These are phyloP conservation scores for Cyamopsis tetragonoloba DNA, from an alignment of 306 rosid species.

Conservation along the genomic window DNA sequence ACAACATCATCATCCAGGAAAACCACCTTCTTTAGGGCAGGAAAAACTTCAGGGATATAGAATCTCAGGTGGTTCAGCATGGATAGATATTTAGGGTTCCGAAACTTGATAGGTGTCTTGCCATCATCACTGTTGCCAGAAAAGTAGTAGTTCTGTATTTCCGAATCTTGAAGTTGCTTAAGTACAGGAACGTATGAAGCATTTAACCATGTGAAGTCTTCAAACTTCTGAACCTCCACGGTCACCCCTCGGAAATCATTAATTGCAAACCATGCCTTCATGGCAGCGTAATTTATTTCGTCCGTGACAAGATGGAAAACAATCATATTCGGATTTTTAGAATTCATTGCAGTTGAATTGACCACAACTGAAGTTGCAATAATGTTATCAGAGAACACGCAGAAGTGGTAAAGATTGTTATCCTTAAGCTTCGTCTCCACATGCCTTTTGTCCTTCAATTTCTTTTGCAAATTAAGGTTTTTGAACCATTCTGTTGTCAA, in stretches of 20 bases:
- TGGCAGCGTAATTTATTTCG: conserved; percentile 73
- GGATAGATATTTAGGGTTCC: conserved; percentile 87
- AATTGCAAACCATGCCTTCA: conserved; percentile 87
- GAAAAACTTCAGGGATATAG: conserved; percentile 89
- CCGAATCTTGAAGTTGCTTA: conserved; percentile 92
- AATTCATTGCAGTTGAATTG: conserved; percentile 72
- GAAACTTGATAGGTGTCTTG: conserved; percentile 83
- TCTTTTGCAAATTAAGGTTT: conserved; percentile 49
- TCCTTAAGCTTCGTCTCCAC: conserved; percentile 64
- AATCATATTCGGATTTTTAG: conserved; percentile 56
- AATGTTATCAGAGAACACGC: conserved; percentile 83
- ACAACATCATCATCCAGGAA: conserved; percentile 87
- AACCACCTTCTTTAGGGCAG: conserved; percentile 69
- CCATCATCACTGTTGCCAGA: conserved; percentile 65
- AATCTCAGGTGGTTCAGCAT: conserved; percentile 92
- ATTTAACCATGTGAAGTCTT: conserved; percentile 75
- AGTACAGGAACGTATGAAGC: conserved; percentile 94
- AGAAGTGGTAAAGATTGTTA: conserved; percentile 64
- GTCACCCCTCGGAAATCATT: conserved; percentile 62
- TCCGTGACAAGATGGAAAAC: conserved; percentile 89
- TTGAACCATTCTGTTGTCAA: conserved; percentile 78
- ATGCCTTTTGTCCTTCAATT: conserved; percentile 51
- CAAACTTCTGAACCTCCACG: conserved; percentile 78
- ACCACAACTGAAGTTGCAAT: conserved; percentile 88
- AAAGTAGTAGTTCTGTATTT: conserved; percentile 80